A percentile compares a stretch with the other conserved stretches of the same genome.
phyloP scores from a whole-genome alignment of 2,329 filamentous ascomycete species.

The Phoma sp. region DNA sequence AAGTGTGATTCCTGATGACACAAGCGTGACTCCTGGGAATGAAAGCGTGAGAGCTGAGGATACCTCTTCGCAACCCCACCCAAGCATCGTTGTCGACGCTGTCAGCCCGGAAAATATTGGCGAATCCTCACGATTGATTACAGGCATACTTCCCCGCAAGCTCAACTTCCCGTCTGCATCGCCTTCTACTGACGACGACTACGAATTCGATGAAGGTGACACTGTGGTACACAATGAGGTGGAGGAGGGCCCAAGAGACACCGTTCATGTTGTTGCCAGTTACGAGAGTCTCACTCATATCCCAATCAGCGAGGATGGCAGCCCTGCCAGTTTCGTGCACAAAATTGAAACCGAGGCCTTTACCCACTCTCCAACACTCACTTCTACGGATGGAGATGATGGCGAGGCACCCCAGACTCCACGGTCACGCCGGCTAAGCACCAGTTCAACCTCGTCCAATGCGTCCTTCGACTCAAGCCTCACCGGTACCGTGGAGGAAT shows the following conservation, averaged over 20 bases:
- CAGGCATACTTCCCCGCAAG: not conserved
- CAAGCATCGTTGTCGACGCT: constrained; percentile 7
- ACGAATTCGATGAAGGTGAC: constrained; percentile 45
- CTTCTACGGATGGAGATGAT: constrained; percentile 26
- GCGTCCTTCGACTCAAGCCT: constrained; percentile 45
- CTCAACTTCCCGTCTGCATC: not conserved
- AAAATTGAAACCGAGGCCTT: constrained; percentile 9
- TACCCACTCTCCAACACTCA: constrained; percentile 29
- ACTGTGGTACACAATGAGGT: constrained; percentile 43
- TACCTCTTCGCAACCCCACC: not conserved
- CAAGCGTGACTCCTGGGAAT: no score
- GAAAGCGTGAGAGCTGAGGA: not conserved
- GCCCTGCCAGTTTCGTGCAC: constrained; percentile 6
- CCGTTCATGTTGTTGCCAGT: constrained; percentile 1
- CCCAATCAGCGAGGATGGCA: constrained; percentile 5
- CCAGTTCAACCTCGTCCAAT: constrained; percentile 40
- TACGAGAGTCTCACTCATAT: constrained; percentile 9
- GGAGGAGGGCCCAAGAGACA: constrained; percentile 19
- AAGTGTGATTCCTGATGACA: not conserved
- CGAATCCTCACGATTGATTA: not conserved
- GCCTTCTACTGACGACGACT: constrained; percentile 31
- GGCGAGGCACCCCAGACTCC: constrained; percentile 41
- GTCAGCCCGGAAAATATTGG: not conserved
- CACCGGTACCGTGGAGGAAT: constrained; percentile 41
- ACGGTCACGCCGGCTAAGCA: constrained; percentile 38